These are phyloP conservation scores for Astragalus membranaceus DNA, from an alignment of 306 rosid species.

Conservation along the genomic window DNA sequence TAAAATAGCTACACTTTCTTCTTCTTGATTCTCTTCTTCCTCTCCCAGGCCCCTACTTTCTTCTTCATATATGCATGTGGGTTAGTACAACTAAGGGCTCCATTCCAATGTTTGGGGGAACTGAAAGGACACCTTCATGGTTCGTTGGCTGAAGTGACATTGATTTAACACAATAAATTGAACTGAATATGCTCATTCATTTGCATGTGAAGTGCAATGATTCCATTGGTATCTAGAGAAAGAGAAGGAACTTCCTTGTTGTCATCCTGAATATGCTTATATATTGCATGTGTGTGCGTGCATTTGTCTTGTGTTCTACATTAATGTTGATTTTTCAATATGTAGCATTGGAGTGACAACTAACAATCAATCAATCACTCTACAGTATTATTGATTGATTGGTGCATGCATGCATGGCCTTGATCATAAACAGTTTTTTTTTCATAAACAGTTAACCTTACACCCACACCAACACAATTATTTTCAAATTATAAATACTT, in stretches of 20 bases:
- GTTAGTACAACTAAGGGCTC: slow-evolving; percentile 26
- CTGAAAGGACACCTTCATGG: slow-evolving; percentile 6
- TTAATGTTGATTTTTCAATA: not conserved
- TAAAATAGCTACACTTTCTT: not conserved
- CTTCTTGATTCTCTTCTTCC: not conserved
- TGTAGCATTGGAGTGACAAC: not conserved
- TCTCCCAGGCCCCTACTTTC: not conserved
- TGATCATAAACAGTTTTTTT: not conserved
- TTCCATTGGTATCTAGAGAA: not conserved
- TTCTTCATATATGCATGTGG: slow-evolving; percentile 27
- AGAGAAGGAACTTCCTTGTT: slow-evolving; percentile 15
- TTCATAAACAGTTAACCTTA: no score
- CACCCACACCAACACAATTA: no score
- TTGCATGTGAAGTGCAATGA: slow-evolving; percentile 32
- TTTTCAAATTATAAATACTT: no score
- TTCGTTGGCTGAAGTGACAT: not conserved
- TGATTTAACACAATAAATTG: not conserved
- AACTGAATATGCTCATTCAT: slow-evolving; percentile 4
- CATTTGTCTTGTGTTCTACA: not conserved
- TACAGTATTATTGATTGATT: not conserved
- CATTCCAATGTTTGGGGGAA: slow-evolving; percentile 16
- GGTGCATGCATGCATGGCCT: not conserved
- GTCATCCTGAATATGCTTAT: not conserved
- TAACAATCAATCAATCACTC: not conserved
- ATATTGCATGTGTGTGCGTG: not conserved